Conservation (phyloP, 192 early-diverging fungal species). For the Entomortierella beljakovae region DNA sequence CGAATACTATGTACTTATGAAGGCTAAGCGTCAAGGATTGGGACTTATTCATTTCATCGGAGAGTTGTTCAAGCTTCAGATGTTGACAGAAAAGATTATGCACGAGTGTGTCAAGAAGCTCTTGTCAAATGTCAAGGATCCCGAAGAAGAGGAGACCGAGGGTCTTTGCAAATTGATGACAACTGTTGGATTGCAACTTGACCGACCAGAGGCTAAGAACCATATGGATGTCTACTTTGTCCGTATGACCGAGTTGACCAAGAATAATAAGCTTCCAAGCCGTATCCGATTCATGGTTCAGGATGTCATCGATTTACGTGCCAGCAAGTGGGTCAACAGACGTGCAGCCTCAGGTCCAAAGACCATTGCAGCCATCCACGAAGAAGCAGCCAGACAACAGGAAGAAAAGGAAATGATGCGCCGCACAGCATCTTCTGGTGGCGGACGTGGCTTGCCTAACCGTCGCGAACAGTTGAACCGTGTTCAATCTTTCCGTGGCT, state of each 20-base stretch:
- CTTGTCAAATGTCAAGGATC: constrained; percentile 73
- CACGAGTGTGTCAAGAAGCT: constrained; percentile 90
- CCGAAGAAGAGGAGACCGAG: constrained; percentile 97
- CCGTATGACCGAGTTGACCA: constrained; percentile 83
- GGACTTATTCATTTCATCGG: constrained; percentile 96
- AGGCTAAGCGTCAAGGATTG: constrained; percentile 95
- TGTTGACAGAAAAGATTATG: constrained; percentile 97
- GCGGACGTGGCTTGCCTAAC: constrained; percentile 72
- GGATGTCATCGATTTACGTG: constrained; percentile 89
- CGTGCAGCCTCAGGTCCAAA: constrained; percentile 78
- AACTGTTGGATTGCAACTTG: constrained; percentile 86
- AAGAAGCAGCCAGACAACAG: constrained; percentile 76
- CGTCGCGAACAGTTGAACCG: constrained; percentile 71
- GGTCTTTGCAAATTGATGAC: constrained; percentile 91
- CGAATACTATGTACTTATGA: constrained; percentile 86
- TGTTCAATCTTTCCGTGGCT: constrained; percentile 67
- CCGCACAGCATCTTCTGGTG: constrained; percentile 71
- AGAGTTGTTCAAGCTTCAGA: constrained; percentile 90
- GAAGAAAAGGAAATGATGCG: constrained; percentile 80
- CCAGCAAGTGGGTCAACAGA: constrained; percentile 80
- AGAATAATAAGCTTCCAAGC: constrained; percentile 74
- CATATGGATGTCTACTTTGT: constrained; percentile 90
- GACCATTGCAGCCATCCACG: constrained; percentile 94
- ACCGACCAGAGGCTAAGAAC: constrained; percentile 62
- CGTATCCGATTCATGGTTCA: constrained; percentile 95